Conservation (phyloP, 306 rosid genomes). For the Myrica gale region DNA sequence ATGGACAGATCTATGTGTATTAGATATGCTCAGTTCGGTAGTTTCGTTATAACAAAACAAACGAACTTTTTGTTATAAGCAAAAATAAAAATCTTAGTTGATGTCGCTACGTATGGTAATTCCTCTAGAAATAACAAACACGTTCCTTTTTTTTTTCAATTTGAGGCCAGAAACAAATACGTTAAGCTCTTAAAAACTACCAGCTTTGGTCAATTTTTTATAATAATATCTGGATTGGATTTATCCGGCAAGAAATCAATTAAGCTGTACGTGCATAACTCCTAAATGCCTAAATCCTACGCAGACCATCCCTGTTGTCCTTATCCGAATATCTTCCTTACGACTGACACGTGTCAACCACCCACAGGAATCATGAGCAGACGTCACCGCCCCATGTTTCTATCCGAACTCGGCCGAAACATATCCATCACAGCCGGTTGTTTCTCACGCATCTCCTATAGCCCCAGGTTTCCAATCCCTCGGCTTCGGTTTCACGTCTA, state of each 20-base stretch:
- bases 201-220: background rate
- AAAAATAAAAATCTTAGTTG: no score
- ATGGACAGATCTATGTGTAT: no score
- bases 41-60: no score
- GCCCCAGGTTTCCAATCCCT: constrained; percentile 13
- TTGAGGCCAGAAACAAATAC: background rate
- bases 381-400: background rate
- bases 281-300: constrained; percentile 4
- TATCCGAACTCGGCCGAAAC: background rate
- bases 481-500: background rate
- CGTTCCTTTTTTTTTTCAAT: no score
- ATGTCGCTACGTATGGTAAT: no score
- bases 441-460: constrained; percentile 12
- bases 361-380: constrained; percentile 13
- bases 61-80: no score
- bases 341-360: constrained; percentile 23
- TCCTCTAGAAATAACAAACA: no score
- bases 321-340: background rate
- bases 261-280: background rate
- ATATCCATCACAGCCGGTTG: constrained; percentile 27
- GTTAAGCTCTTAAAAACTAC: background rate
- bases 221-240: background rate
- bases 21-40: no score
- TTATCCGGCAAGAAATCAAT: background rate
- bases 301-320: background rate